Evolutionary conservation across 2,329 filamentous ascomycete genomes (phyloP).

Genomic region (Cadophora gregata): DNA sequence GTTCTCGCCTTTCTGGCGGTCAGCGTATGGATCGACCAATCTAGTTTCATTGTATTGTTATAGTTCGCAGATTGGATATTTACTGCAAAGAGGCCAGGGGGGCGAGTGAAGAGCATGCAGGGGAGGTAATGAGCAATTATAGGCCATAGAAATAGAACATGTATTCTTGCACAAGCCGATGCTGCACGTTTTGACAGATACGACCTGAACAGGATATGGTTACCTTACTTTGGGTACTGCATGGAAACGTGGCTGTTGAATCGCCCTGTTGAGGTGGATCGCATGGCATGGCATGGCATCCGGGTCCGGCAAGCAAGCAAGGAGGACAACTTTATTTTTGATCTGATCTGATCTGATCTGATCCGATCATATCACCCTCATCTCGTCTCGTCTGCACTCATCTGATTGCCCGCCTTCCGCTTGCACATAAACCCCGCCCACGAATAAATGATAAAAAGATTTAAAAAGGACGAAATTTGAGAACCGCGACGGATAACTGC

Average conservation of each 20-base stretch:
- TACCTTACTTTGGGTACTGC: not conserved
- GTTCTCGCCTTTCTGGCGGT: not conserved
- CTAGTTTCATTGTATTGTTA: not conserved
- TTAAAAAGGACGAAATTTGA: not conserved
- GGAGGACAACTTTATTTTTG: constrained; percentile 10
- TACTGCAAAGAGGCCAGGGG: not conserved
- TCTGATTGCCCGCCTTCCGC: not conserved
- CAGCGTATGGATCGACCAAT: not conserved
- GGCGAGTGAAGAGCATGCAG: not conserved
- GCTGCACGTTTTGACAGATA: not conserved
- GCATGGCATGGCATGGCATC: not conserved
- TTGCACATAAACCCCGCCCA: too few relatives aligned
- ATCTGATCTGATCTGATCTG: not conserved
- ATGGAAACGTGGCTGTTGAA: constrained; percentile 17
- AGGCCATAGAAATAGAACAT: not conserved
- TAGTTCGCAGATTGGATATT: not conserved
- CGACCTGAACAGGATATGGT: not conserved
- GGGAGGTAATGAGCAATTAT: not conserved
- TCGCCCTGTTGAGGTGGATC: constrained; percentile 3
- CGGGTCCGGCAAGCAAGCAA: not conserved
- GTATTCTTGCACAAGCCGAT: not conserved
- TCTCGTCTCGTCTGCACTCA: not conserved
- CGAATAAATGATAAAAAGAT: not conserved
- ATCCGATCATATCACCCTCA: too few relatives aligned
- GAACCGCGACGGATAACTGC: not conserved